A percentile compares a stretch with the other conserved stretches of the same genome.
These are phyloP conservation scores for Chaetomium cochliodes DNA, from an alignment of 495 filamentous ascomycete species.

Conservation along the genomic window DNA sequence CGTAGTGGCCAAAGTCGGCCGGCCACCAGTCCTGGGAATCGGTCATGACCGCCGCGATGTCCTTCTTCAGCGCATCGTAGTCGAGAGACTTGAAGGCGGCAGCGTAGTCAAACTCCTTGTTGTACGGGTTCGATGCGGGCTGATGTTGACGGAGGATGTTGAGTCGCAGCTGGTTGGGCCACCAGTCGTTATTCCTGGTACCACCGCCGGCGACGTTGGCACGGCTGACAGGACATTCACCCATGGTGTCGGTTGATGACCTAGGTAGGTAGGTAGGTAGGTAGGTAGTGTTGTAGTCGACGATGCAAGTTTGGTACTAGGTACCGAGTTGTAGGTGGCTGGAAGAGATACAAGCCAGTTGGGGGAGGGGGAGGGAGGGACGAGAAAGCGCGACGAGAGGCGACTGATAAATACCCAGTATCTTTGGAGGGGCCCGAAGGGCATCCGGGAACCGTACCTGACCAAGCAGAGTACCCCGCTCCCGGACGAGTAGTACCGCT, in stretches of 20 bases:
- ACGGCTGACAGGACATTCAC: constrained; percentile 51
- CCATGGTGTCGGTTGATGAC: constrained; percentile 29
- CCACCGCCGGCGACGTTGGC: constrained; percentile 61
- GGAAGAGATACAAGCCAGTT: neutral
- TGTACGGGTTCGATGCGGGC: constrained; percentile 56
- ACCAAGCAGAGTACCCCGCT: constrained; percentile 11
- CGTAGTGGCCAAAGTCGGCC: constrained; percentile 74
- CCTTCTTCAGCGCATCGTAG: constrained; percentile 69
- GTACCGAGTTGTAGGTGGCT: neutral
- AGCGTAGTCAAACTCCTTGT: constrained; percentile 64
- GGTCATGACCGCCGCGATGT: constrained; percentile 64
- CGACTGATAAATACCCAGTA: neutral
- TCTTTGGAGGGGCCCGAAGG: neutral
- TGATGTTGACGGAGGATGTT: constrained; percentile 72
- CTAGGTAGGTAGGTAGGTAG: too few species aligned
- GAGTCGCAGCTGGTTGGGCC: constrained; percentile 62
- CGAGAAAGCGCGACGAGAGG: neutral
- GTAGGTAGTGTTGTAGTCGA: neutral
- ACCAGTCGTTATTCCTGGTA: constrained; percentile 66
- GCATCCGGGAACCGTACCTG: neutral
- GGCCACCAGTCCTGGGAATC: constrained; percentile 77
- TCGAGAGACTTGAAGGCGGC: constrained; percentile 68
- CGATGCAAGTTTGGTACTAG: neutral
- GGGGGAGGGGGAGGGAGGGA: neutral
- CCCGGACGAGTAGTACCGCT: constrained; percentile 10